phyloP scores from a whole-genome alignment of 2,329 filamentous ascomycete species.

The Pseudofabraea citricarpa region DNA sequence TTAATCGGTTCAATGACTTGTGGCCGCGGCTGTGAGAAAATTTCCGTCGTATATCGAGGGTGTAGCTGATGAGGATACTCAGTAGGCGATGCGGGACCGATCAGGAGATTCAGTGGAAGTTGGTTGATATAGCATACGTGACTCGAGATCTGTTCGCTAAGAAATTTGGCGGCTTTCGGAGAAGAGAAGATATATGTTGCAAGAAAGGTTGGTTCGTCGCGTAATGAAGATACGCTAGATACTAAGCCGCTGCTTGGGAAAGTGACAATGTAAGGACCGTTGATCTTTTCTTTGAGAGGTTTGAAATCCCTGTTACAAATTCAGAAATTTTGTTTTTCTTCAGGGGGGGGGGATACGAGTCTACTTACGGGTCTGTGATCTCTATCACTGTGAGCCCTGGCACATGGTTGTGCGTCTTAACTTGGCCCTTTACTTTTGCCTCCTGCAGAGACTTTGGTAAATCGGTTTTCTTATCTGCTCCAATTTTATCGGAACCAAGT shows the following conservation, averaged over 20 bases:
- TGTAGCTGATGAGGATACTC: constrained; percentile 21
- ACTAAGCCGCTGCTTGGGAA: constrained; percentile 44
- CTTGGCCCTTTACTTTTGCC: constrained; percentile 3
- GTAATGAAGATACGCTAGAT: constrained; percentile 41
- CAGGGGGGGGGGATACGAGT: not conserved
- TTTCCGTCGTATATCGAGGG: constrained; percentile 35
- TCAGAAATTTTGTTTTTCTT: constrained; percentile 2
- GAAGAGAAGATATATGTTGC: constrained; percentile 50
- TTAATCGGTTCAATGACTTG: constrained; percentile 30
- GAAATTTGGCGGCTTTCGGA: constrained; percentile 49
- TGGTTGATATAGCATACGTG: constrained; percentile 51
- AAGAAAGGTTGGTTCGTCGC: constrained; percentile 28
- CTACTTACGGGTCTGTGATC: constrained; percentile 9
- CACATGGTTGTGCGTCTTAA: not conserved
- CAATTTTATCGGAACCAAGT: too few relatives aligned
- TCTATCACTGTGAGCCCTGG: constrained; percentile 3
- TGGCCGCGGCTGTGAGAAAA: constrained; percentile 41
- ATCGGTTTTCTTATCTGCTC: too few relatives aligned
- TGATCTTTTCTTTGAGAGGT: constrained; percentile 33
- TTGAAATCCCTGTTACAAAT: constrained; percentile 17
- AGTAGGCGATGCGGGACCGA: constrained; percentile 32
- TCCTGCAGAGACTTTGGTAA: too few relatives aligned
- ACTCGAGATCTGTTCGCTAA: constrained; percentile 50
- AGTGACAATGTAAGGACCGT: constrained; percentile 38
- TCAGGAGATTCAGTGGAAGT: constrained; percentile 48